These are phyloP conservation scores for Mycena belliarum DNA, from an alignment of 768 basidiomycete genomes.

Conservation along the genomic window DNA sequence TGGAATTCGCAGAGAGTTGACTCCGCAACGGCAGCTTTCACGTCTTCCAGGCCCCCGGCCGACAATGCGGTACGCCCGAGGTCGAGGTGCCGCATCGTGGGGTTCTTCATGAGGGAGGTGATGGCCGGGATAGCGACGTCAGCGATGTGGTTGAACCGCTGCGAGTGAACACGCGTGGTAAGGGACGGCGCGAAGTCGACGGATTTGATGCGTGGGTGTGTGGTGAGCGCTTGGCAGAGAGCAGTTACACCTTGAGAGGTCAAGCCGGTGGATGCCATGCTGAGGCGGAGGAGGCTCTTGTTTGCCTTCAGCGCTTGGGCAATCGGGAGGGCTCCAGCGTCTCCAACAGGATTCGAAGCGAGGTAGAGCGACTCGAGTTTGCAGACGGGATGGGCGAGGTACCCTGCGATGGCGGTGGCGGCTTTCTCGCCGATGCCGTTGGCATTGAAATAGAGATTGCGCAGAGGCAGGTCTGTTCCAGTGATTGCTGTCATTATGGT, in stretches of 20 bases:
- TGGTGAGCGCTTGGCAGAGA: constrained; percentile 11
- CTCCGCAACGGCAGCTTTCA: constrained; percentile 1
- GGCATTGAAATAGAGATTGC: constrained; percentile 17
- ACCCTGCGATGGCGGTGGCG: constrained; percentile 12
- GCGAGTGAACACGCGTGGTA: constrained; percentile 5
- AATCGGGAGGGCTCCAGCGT: constrained; percentile 13
- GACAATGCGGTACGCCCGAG: constrained; percentile 14
- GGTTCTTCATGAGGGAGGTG: constrained; percentile 9
- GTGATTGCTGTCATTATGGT: constrained; percentile 5
- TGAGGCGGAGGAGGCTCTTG: constrained; percentile 11
- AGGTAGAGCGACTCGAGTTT: constrained; percentile 17
- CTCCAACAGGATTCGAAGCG: constrained; percentile 18
- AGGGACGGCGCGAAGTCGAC: constrained; percentile 5
- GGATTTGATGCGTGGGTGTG: background rate
- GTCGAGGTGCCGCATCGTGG: constrained; percentile 11
- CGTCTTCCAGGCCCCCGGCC: constrained; percentile 1
- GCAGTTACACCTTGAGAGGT: constrained; percentile 5
- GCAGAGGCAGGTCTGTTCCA: constrained; percentile 7
- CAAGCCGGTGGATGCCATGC: constrained; percentile 13
- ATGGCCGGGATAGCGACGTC: constrained; percentile 2
- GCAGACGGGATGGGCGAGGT: constrained; percentile 12
- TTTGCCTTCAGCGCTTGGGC: constrained; percentile 13
- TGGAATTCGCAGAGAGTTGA: constrained; percentile 14
- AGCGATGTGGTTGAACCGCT: constrained; percentile 14
- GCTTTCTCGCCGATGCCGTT: constrained; percentile 8